phyloP scores from a whole-genome alignment of 2,329 filamentous ascomycete species.

The Colletotrichum sp. region DNA sequence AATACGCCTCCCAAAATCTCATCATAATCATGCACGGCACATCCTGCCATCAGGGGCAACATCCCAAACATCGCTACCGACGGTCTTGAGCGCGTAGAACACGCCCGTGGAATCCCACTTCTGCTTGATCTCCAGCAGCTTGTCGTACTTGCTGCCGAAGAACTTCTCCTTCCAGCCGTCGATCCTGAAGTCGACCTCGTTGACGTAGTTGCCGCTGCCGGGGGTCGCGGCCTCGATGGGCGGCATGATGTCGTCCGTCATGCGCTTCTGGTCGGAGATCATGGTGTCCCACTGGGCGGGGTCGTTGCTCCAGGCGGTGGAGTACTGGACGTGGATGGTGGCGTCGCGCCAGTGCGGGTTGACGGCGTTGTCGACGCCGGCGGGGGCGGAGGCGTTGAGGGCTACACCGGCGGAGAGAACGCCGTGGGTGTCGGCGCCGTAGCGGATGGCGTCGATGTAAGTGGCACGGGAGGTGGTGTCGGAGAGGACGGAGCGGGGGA shows the following conservation, averaged over 20 bases:
- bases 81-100: constrained; percentile 52
- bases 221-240: constrained; percentile 34
- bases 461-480: constrained; percentile 30
- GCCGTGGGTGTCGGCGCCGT: constrained; percentile 12
- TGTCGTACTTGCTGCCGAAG: constrained; percentile 51
- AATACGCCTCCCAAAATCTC: not conserved
- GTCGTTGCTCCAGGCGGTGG: constrained; percentile 20
- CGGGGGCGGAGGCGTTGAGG: constrained; percentile 16
- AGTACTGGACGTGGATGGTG: constrained; percentile 20
- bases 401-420: constrained; percentile 25
- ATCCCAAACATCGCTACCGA: constrained; percentile 57
- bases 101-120: constrained; percentile 52
- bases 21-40: constrained; percentile 31
- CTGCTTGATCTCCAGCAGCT: constrained; percentile 49
- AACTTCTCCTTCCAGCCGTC: constrained; percentile 49
- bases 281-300: constrained; percentile 15
- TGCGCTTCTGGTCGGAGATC: constrained; percentile 14
- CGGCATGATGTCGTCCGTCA: constrained; percentile 21
- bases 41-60: constrained; percentile 43
- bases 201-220: constrained; percentile 50
- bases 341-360: constrained; percentile 20
- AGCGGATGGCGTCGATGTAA: constrained; percentile 19
- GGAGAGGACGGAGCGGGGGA: constrained; percentile 38
- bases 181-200: constrained; percentile 56
- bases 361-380: constrained; percentile 17